Percentiles rank a stretch among this genome's conserved stretches.
phyloP scores from a whole-genome alignment of 352 stramenopile genomes.

The Pythium oligandrum region DNA sequence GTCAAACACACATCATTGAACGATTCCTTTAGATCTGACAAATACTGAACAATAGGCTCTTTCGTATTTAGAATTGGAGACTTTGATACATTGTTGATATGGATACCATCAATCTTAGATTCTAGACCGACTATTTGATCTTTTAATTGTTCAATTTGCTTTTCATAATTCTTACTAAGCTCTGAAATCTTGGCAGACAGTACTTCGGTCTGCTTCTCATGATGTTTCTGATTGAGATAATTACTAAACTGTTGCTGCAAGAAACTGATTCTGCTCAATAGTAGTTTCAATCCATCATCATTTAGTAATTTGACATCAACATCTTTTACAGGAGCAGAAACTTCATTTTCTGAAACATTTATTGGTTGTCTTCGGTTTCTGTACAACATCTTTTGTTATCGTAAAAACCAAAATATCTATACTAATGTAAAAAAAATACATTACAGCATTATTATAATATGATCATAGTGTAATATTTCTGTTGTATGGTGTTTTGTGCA shows the following conservation, averaged over 20 bases:
- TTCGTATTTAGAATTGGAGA: not conserved
- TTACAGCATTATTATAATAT: conserved; percentile 6
- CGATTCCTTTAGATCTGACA: conserved; percentile 8
- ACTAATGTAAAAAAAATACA: conserved; percentile 8
- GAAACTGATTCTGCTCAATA: conserved; percentile 9
- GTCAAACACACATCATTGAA: conserved; percentile 6
- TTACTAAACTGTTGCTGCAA: conserved; percentile 10
- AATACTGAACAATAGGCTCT: conserved; percentile 10
- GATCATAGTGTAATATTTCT: conserved; percentile 1
- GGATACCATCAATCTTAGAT: too few species aligned
- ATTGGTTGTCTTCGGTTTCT: conserved; percentile 10
- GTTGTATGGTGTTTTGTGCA: conserved; percentile 6
- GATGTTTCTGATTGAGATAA: conserved; percentile 8
- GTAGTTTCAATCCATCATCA: conserved; percentile 9
- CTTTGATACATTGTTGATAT: not conserved
- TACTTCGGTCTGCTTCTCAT: conserved; percentile 10
- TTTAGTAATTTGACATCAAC: conserved; percentile 10
- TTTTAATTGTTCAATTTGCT: conserved; percentile 5
- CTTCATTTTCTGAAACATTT: conserved; percentile 9
- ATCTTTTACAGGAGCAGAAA: conserved; percentile 1
- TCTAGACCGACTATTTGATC: not conserved
- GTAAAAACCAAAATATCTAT: conserved; percentile 6
- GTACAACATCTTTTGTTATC: conserved; percentile 7
- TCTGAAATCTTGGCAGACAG: conserved; percentile 5
- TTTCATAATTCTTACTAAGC: conserved; percentile 7